A percentile compares a stretch with the other conserved stretches of the same genome.
These are phyloP conservation scores for Ampelocalamus luodianensis DNA, from an alignment of 176 grass and related monocot genomes.

Conservation along the genomic window DNA sequence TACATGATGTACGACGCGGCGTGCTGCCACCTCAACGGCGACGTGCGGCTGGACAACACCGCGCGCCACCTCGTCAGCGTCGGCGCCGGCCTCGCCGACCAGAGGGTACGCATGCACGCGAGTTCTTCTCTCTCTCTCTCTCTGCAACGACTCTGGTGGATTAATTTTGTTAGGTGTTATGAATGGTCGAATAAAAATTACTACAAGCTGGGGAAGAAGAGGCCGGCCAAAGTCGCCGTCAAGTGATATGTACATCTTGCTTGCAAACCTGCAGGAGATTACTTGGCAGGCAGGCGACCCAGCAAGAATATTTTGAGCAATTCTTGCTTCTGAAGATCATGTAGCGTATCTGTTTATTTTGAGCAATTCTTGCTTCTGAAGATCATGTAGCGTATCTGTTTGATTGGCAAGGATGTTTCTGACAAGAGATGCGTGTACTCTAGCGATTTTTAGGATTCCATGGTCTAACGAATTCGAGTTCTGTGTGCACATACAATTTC, in stretches of 20 bases:
- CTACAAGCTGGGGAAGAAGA: conserved; percentile 61
- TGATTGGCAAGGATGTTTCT: conserved; percentile 3
- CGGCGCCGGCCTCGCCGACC: no score
- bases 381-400: no score
- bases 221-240: conserved; percentile 16
- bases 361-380: no score
- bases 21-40: conserved; percentile 61
- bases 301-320: background rate
- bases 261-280: background rate
- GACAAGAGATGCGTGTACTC: conserved; percentile 3
- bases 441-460: background rate
- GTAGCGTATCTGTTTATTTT: conserved; percentile 2
- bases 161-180: no score
- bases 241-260: background rate
- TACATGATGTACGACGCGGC: conserved; percentile 73
- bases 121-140: no score
- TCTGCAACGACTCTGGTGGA: conserved; percentile 28
- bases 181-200: no score
- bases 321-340: conserved; percentile 12
- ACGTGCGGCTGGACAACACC: no score
- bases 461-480: background rate
- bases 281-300: background rate
- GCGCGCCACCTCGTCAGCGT: no score
- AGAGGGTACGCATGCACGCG: no score
- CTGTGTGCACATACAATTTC: background rate